phyloP scores from a whole-genome alignment of 2,329 filamentous ascomycete genomes.

The Raffaelea arxii region DNA sequence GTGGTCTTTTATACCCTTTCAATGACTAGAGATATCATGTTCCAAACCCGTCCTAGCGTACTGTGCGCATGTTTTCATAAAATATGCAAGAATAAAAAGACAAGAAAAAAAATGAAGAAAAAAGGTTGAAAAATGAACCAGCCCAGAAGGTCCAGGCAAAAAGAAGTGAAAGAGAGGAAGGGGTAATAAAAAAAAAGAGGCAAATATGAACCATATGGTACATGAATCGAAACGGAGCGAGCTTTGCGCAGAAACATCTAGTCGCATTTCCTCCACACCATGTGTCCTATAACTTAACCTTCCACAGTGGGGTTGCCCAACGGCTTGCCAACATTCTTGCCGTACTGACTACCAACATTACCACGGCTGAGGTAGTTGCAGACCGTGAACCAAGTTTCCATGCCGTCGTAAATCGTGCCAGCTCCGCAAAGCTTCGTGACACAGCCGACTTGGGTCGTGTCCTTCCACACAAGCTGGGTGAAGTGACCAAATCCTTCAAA shows the following conservation, averaged over 20 bases:
- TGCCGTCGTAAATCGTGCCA: slow-evolving; percentile 33
- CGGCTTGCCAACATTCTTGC: slow-evolving; percentile 36
- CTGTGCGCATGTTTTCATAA: no score
- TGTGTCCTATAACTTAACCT: no score
- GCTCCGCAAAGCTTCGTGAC: slow-evolving; percentile 42
- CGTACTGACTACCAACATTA: slow-evolving; percentile 43
- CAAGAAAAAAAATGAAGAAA: neutral
- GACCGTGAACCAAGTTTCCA: slow-evolving; percentile 65
- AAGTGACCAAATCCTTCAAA: slow-evolving; percentile 68
- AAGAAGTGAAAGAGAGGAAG: no score
- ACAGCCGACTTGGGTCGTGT: slow-evolving; percentile 54
- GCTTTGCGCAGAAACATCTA: no score
- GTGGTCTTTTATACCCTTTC: no score
- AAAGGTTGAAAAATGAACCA: no score
- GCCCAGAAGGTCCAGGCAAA: neutral
- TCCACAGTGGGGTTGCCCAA: slow-evolving; percentile 23
- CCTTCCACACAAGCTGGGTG: slow-evolving; percentile 64
- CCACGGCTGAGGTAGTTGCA: slow-evolving; percentile 73
- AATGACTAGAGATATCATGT: no score
- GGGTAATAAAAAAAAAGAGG: no score
- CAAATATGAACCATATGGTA: no score
- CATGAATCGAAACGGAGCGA: no score
- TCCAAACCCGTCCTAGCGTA: no score
- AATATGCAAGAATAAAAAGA: neutral
- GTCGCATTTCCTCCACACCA: no score